Conservation (phyloP, 768 basidiomycete species). For the Boletus huronensis region DNA sequence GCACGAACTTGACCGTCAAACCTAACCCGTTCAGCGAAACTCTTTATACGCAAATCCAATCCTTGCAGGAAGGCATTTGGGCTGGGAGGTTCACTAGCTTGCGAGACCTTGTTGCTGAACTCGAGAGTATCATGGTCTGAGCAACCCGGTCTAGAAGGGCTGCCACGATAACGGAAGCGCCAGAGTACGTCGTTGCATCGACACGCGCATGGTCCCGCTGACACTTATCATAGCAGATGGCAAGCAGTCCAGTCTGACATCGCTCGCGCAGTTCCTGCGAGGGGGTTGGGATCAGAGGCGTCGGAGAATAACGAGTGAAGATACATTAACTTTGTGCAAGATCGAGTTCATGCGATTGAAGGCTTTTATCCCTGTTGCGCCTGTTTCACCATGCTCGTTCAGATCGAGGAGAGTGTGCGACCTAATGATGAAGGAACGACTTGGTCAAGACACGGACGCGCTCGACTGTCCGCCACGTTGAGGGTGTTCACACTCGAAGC, state of each 20-base stretch:
- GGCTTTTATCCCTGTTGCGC: not conserved
- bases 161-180: not conserved
- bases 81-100: not conserved
- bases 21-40: not conserved
- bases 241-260: not conserved
- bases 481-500: too few relatives aligned
- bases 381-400: not conserved
- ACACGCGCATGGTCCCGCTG: not conserved
- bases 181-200: not conserved
- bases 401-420: not conserved
- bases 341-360: not conserved
- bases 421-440: not conserved
- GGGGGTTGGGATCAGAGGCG: not conserved
- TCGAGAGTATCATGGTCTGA: not conserved
- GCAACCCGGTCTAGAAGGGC: not conserved
- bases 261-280: not conserved
- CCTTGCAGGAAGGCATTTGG: not conserved
- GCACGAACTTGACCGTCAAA: not conserved
- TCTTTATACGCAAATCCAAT: not conserved
- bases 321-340: not conserved
- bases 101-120: not conserved
- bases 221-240: not conserved
- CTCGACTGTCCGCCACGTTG: not conserved
- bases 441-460: too few relatives aligned
- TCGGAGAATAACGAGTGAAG: not conserved